Evolutionary conservation across 2,329 filamentous ascomycete species (phyloP), one percentile per base, ranked within the genome.

Genomic region (Cercospora sp.): DNA sequence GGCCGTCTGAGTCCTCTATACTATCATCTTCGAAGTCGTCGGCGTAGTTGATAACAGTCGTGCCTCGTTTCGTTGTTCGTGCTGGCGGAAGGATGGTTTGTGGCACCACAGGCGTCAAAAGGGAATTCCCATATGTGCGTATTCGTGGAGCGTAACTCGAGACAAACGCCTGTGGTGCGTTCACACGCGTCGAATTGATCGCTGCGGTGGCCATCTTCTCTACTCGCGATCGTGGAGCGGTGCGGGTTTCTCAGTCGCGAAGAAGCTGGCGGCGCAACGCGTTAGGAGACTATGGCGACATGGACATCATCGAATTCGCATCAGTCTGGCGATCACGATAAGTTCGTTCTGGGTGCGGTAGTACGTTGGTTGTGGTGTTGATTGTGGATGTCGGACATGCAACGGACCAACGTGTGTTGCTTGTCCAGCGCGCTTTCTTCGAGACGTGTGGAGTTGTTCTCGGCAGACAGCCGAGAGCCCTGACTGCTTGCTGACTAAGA

Each of bases 51-150:
- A 98, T 95, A 71, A 94, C 92, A 36, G 92, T 95, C 1, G 95
- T 98, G 67, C 95, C 95, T 80, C 95, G 91, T 83, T 99, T 98
- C 8, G 95, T 98, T n/a, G 92, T 96, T 78, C 94, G 89, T 74
- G 92, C 83, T 45, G 90, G 87, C 26, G 88, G 89, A 2, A 87
- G 80, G 66, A 89, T 86, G 70, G 88, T 89, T 65, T 87, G 86
- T 70, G 91, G 91, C 69, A 94, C 87, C 70, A 95, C 89, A 39
- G 94, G 94, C 26, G 92, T 92, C 69, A 97, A 87, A 65, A 98
- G 88, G 42, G 94, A 92, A 83, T 98, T 98, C 79, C 91, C 92
- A 83, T 96, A 97, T 72, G 89, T 88, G 78, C 94, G 92, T 77
- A 98, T 83, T 77, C 94, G 91, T 71, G 94, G 92, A 80, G 94